These are phyloP conservation scores for Canavalia gladiata DNA, from an alignment of 306 rosid genomes.

Conservation along the genomic window DNA sequence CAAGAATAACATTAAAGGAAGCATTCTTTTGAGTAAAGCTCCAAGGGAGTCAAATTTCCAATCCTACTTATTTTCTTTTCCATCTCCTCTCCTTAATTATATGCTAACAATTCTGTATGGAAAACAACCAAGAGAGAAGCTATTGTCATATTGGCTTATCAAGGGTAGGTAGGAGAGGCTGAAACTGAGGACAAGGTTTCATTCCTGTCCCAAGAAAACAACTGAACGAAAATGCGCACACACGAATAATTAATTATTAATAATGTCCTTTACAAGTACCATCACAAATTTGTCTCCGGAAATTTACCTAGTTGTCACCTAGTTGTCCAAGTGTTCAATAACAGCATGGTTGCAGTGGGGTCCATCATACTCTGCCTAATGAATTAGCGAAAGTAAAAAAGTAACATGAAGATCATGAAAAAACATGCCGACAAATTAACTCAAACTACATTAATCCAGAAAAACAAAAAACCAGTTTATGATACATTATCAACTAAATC, in stretches of 20 bases:
- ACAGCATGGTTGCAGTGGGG: neutral
- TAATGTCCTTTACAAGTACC: neutral
- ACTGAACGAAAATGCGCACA: neutral
- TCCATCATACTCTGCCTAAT: neutral
- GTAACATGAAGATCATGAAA: neutral
- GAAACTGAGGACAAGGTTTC: neutral
- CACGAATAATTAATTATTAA: neutral
- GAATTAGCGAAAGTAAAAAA: slow-evolving; percentile 25
- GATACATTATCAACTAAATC: slow-evolving; percentile 42
- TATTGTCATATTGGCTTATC: no score
- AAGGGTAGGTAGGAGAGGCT: neutral
- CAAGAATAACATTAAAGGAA: no score
- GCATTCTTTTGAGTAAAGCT: no score
- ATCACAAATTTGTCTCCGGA: neutral
- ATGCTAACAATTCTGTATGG: no score
- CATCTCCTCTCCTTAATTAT: no score
- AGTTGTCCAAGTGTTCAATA: neutral
- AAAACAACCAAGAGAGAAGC: no score
- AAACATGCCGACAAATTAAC: slow-evolving; percentile 32
- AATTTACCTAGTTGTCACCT: neutral
- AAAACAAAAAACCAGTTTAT: slow-evolving; percentile 35
- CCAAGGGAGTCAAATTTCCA: no score
- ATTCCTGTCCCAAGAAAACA: slow-evolving; percentile 9
- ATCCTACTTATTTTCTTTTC: no score
- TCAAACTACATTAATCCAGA: slow-evolving; percentile 47